Evolutionary conservation across 306 rosid species (phyloP).

Genomic region (Castanea mollissima): DNA sequence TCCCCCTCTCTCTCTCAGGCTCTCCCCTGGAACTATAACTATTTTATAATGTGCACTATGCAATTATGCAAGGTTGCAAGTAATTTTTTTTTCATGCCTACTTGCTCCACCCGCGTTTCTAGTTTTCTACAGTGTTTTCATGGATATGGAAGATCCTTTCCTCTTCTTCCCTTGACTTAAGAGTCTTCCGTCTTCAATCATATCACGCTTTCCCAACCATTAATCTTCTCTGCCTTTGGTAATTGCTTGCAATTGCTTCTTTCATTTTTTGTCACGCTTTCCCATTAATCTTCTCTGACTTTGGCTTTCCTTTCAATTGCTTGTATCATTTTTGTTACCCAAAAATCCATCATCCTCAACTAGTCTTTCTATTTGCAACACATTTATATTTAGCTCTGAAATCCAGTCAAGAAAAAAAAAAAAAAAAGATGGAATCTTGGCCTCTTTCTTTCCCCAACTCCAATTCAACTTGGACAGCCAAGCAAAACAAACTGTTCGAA

Average conservation of each 20-base stretch:
- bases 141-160: slow-evolving; percentile 14
- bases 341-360: slow-evolving; percentile 24
- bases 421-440: slow-evolving; percentile 38
- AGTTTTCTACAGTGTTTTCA: slow-evolving; percentile 24
- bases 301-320: slow-evolving; percentile 2
- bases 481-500: slow-evolving; percentile 60
- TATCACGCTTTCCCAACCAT: slow-evolving; percentile 23
- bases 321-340: slow-evolving; percentile 18
- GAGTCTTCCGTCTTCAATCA: slow-evolving; percentile 17
- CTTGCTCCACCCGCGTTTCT: slow-evolving; percentile 22
- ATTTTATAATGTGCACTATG: slow-evolving; percentile 17
- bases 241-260: not conserved
- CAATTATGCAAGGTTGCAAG: too few relatives aligned
- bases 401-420: slow-evolving; percentile 25
- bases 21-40: slow-evolving; percentile 5
- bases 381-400: not conserved
- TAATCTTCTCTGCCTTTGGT: slow-evolving; percentile 5
- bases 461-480: slow-evolving; percentile 44
- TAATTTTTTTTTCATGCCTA: slow-evolving; percentile 13
- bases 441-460: slow-evolving; percentile 27
- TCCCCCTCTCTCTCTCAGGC: slow-evolving; percentile 9
- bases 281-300: slow-evolving; percentile 12
- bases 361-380: slow-evolving; percentile 11
- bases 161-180: slow-evolving; percentile 34
- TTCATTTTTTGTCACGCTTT: slow-evolving; percentile 22